Evolutionary conservation across 2,329 filamentous ascomycete genomes (phyloP), one percentile per base, ranked within the genome.

Genomic region (Emergomyces orientalis): DNA sequence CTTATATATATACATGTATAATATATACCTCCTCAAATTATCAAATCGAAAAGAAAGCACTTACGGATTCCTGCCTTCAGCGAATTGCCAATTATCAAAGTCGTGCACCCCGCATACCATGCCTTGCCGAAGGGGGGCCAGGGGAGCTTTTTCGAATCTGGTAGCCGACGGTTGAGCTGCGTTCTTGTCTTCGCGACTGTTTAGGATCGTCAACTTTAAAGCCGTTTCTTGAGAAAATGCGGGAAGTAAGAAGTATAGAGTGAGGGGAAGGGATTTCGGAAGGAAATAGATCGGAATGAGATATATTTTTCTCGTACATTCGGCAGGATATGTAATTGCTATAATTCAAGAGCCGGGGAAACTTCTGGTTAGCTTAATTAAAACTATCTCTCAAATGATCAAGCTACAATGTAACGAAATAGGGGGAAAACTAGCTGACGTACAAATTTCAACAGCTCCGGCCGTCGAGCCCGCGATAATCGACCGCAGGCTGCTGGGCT

Each of bases 21-120:
- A 27, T 49, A 39, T 32, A 47, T 25, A 32, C 19, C 30, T 45
- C 43, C 25, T 14, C 25, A 32, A 17, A n/a, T 22, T 11, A 32
- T 7, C 7, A 45, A 45, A 30, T 14, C 7, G 3, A 30, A n/a
- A 41, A 47, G 14, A 14, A 58, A 58, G 41, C n/a, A 47, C 88
- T 65, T 83, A 92, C 91, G 88, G 66, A 97, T 95, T 64, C 91
- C 94, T 45, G 94, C 94, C 80, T 99, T 99, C 74, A 94, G 83
- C 61, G 91, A 95, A 78, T 99, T 99, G 65, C 94, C 94, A 69
- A 97, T 91, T 64, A 99, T 96, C 73, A 97, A 79, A 34, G 94
- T 97, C 56, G 94, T 97, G 79, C 94, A 99, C 45, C 94, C 94
- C 14, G 94, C 93, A 76, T 99, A 99, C 94, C 94, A 99, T 76